Conservation (phyloP, 345 rosid species). For the Rhizophora mangle region DNA sequence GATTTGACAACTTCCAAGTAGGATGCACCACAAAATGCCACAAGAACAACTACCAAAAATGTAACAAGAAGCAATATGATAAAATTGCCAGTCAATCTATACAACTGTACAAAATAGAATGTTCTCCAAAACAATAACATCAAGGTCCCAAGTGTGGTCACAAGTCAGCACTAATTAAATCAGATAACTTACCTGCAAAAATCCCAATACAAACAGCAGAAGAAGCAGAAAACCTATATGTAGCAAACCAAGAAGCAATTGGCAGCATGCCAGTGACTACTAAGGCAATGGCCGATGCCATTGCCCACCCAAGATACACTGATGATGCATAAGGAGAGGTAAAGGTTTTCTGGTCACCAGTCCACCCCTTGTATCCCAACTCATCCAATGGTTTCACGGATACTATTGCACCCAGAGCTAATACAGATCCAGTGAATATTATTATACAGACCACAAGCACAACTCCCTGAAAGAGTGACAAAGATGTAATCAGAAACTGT, state of each 20-base stretch:
- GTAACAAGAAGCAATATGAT: slow-evolving; percentile 17
- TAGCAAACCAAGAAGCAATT: slow-evolving; percentile 93
- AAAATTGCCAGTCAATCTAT: slow-evolving; percentile 8
- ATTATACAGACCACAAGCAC: slow-evolving; percentile 62
- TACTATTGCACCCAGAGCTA: slow-evolving; percentile 80
- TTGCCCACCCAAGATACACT: slow-evolving; percentile 92
- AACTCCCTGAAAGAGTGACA: slow-evolving; percentile 50
- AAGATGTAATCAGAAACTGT: slow-evolving; percentile 7
- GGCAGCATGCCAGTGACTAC: slow-evolving; percentile 91
- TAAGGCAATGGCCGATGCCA: slow-evolving; percentile 91
- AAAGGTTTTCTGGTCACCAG: slow-evolving; percentile 55
- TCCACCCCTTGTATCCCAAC: slow-evolving; percentile 69
- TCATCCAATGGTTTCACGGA: slow-evolving; percentile 83
- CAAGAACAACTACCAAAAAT: slow-evolving; percentile 75
- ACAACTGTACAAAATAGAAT: slow-evolving; percentile 5
- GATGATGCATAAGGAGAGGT: slow-evolving; percentile 85
- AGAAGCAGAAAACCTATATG: slow-evolving; percentile 86
- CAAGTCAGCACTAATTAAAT: slow-evolving; percentile 3
- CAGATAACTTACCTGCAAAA: slow-evolving; percentile 63
- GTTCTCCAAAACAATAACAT: slow-evolving; percentile 14
- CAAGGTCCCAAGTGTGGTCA: background rate
- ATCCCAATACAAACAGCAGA: slow-evolving; percentile 80
- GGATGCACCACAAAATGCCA: slow-evolving; percentile 87
- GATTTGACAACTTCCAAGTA: slow-evolving; percentile 86
- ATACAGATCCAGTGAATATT: slow-evolving; percentile 68